Conservation (phyloP, 1,284 basidiomycete species). For the Ustilago cynodontis region DNA sequence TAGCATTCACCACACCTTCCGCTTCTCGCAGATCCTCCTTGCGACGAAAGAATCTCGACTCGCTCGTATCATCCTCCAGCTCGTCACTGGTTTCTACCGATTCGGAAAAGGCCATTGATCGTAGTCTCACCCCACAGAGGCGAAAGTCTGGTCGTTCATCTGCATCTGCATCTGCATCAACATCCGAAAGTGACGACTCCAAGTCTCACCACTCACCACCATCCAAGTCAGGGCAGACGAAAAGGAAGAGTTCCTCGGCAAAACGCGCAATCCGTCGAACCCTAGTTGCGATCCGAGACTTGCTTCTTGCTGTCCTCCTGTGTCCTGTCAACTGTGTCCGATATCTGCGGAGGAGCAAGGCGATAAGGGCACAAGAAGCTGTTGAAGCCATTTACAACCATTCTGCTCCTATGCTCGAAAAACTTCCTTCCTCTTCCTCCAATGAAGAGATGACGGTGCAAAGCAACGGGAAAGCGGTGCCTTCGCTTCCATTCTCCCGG, state of each 20-base stretch:
- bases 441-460: not conserved
- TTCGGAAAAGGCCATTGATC: slow-evolving; percentile 32
- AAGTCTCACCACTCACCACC: slow-evolving; percentile 1
- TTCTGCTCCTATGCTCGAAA: slow-evolving; percentile 40
- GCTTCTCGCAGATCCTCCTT: slow-evolving; percentile 22
- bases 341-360: slow-evolving; percentile 20
- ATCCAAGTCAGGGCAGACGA: not conserved
- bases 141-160: slow-evolving; percentile 25
- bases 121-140: slow-evolving; percentile 23
- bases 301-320: slow-evolving; percentile 29
- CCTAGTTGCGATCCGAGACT: slow-evolving; percentile 31
- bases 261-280: slow-evolving; percentile 26
- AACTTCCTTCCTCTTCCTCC: slow-evolving; percentile 5
- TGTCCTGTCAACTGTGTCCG: slow-evolving; percentile 42
- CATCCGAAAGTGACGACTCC: slow-evolving; percentile 31
- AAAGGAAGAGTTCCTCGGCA: not conserved
- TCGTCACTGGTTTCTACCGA: slow-evolving; percentile 26
- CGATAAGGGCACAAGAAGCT: slow-evolving; percentile 18
- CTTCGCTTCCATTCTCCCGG: too few species aligned
- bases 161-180: slow-evolving; percentile 19
- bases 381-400: slow-evolving; percentile 33
- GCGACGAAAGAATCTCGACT: slow-evolving; percentile 14
- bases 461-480: slow-evolving; percentile 9
- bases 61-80: slow-evolving; percentile 21
- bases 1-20: slow-evolving; percentile 16